Evolutionary conservation across 169 alveolate genomes (phyloP).

Genomic region (Plasmodium vivax): DNA sequence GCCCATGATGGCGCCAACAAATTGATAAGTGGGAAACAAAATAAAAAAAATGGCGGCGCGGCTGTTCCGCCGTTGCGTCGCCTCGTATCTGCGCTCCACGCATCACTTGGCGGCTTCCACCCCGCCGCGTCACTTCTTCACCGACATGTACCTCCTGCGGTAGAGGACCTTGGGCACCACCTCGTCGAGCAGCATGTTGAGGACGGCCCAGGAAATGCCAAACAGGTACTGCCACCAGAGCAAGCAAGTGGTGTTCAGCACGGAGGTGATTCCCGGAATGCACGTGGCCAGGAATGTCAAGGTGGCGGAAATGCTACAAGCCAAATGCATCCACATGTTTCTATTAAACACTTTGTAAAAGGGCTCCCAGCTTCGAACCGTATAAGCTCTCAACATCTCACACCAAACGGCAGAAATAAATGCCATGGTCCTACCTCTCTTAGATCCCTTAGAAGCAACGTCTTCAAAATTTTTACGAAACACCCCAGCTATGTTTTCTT

Average conservation of each 20-base stretch:
- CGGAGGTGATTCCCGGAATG: constrained; percentile 87
- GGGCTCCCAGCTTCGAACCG: constrained; percentile 93
- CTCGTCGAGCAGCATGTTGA: constrained; percentile 89
- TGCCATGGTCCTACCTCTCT: constrained; percentile 90
- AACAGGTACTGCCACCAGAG: constrained; percentile 91
- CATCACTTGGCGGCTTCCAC: not conserved
- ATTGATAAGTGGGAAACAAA: not conserved
- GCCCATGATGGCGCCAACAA: not conserved
- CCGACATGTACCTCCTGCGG: constrained; percentile 73
- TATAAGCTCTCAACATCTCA: constrained; percentile 93
- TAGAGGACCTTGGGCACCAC: constrained; percentile 88
- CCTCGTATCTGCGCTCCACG: not conserved
- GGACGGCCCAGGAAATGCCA: constrained; percentile 88
- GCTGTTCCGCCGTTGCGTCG: not conserved
- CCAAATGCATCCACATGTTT: constrained; percentile 92
- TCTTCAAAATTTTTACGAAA: constrained; percentile 81
- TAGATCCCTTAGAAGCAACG: constrained; percentile 87
- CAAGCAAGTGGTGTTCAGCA: constrained; percentile 86
- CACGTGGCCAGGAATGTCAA: constrained; percentile 87
- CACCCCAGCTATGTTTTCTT: constrained; percentile 75
- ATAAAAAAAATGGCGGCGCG: not conserved
- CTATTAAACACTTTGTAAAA: constrained; percentile 90
- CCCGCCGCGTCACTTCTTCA: not conserved
- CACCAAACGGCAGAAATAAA: constrained; percentile 93
- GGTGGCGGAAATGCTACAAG: constrained; percentile 91